These are phyloP conservation scores for Globisporangium orthogonon DNA, from an alignment of 352 stramenopile species.

Conservation along the genomic window DNA sequence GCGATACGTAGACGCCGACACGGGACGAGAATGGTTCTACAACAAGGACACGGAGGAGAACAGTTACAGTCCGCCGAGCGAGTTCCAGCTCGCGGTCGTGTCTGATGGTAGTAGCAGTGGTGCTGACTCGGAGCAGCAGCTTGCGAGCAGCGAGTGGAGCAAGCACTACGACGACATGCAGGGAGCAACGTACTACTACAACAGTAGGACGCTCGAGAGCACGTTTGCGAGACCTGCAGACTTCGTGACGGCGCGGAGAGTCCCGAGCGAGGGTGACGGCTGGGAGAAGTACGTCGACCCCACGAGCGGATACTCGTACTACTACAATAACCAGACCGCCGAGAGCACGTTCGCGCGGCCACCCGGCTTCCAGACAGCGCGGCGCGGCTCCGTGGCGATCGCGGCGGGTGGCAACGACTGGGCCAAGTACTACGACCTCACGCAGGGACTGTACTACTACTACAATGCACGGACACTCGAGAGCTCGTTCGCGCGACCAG, in stretches of 20 bases:
- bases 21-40: slow-evolving; percentile 57
- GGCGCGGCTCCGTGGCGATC: slow-evolving; percentile 7
- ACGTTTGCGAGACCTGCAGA: slow-evolving; percentile 39
- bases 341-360: slow-evolving; percentile 56
- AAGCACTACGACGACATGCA: slow-evolving; percentile 62
- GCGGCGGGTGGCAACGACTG: slow-evolving; percentile 14
- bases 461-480: slow-evolving; percentile 48
- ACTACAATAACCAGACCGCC: slow-evolving; percentile 40
- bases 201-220: slow-evolving; percentile 58
- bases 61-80: slow-evolving; percentile 37
- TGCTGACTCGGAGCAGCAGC: neutral
- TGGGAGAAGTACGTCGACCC: slow-evolving; percentile 1
- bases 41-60: slow-evolving; percentile 56
- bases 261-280: neutral
- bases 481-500: slow-evolving; percentile 32
- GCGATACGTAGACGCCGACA: slow-evolving; percentile 44
- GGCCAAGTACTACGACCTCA: slow-evolving; percentile 56
- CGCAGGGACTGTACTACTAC: slow-evolving; percentile 54
- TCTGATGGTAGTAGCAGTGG: neutral
- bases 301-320: slow-evolving; percentile 30
- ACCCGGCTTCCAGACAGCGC: slow-evolving; percentile 17
- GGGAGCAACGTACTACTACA: slow-evolving; percentile 73
- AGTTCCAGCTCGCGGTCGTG: slow-evolving; percentile 4
- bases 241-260: slow-evolving; percentile 16
- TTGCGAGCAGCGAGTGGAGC: slow-evolving; percentile 25